Base-by-base conservation (phyloP, 208 protist species). In the Crithidia fasciculata region DNA sequence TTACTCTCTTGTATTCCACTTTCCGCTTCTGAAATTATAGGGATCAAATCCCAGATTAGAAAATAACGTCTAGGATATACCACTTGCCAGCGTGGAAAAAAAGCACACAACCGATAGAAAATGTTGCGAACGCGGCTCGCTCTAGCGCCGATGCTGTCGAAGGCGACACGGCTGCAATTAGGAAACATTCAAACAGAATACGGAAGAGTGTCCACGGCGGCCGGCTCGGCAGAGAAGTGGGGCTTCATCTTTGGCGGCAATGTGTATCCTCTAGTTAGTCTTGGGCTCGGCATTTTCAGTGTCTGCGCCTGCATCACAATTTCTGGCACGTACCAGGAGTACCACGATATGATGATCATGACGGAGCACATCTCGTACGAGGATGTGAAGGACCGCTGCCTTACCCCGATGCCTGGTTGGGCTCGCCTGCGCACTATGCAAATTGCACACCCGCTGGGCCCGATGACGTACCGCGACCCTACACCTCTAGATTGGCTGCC, bases 401-500 rank as follows among this genome's bases (percentile, higher is more conserved):
- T 96, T 8, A 96, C 89, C 9, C 92, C 92, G 8, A 96, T 96
- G 73, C 92, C 92, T 16, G 92, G 92, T 7, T 94, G 90, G 88
- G 87, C 88, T 39, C 82, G 88, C 62, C 76, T 96, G 52, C 82
- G 85, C 45, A 82, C 81, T 55, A 45, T 87, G 16, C 75, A 80
- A 41, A 93, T 96, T 57, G 83, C 86, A 44, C 89, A 75, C 28
- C 84, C 88, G 12, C 68, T 83, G 19, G 92, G 92, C 53, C 85
- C 85, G 41, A 69, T 86, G 62, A 94, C 92, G 36, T 95, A 87
- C 69, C 87, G 92, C 54, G 90, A 96, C 58, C 89, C 90, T 8
- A 96, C 89, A n/a, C 92, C 92, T 37, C 77, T 96, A 62, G 89
- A 96, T 69, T 96, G 92, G 92, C 81, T 96, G 10, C 92, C 92